A percentile compares a stretch with the other conserved stretches of the same genome.
Evolutionary conservation across 192 early-diverging fungal genomes (phyloP).

Genomic region (Phycomyces blakesleeanus): DNA sequence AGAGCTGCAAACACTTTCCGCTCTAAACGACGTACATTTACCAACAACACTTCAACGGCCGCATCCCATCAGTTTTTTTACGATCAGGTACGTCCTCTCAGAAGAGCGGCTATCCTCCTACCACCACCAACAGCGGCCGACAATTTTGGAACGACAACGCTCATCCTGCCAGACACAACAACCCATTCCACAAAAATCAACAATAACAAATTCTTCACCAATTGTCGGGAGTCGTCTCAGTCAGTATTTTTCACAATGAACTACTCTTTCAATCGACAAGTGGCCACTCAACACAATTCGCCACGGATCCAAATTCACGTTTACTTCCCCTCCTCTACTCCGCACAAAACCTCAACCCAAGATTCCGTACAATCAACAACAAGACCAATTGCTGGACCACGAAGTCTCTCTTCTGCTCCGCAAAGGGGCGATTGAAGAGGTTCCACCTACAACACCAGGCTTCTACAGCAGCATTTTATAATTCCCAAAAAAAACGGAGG

Average conservation of each 20-base stretch:
- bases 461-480: not conserved
- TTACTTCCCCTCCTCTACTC: not conserved
- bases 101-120: conserved; percentile 17
- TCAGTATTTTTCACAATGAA: too few species aligned
- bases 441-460: too few species aligned
- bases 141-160: too few species aligned
- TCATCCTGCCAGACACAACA: too few species aligned
- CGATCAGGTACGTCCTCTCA: conserved; percentile 17
- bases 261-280: too few species aligned
- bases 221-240: not conserved
- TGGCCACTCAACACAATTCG: too few species aligned
- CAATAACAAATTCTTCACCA: not conserved
- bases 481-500: not conserved
- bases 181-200: not conserved
- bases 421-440: too few species aligned
- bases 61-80: too few species aligned
- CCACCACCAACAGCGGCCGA: too few species aligned
- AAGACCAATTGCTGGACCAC: not conserved
- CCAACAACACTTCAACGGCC: too few species aligned
- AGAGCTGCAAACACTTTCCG: too few species aligned
- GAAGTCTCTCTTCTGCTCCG: not conserved
- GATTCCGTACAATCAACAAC: conserved; percentile 7
- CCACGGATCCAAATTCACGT: not conserved
- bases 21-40: too few species aligned
- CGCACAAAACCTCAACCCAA: not conserved